Evolutionary conservation across 805 yeast genomes (phyloP).

Genomic region (Saturnispora sanitii): DNA sequence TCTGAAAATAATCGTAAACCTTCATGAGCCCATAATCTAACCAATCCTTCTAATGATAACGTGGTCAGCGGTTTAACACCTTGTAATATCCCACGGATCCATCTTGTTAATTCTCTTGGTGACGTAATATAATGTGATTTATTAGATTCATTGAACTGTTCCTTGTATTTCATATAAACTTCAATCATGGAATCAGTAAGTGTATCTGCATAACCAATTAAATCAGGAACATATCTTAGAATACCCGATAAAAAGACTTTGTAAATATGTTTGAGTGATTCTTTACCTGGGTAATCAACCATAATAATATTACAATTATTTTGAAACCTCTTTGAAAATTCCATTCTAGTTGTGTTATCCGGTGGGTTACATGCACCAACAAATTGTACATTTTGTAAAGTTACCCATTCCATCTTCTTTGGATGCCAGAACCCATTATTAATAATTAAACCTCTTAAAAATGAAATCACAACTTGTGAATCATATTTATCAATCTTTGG

Average conservation of each 20-base stretch:
- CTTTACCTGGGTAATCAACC: conserved; percentile 68
- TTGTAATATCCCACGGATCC: conserved; percentile 65
- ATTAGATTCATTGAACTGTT: conserved; percentile 27
- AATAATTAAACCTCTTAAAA: conserved; percentile 68
- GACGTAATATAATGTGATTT: conserved; percentile 65
- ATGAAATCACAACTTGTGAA: conserved; percentile 59
- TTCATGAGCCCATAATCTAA: conserved; percentile 74
- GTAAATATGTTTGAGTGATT: conserved; percentile 62
- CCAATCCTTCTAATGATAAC: conserved; percentile 33
- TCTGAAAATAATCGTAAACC: conserved; percentile 72
- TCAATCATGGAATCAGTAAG: conserved; percentile 59
- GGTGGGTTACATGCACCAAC: conserved; percentile 97
- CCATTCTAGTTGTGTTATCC: conserved; percentile 62
- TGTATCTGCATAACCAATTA: conserved; percentile 41
- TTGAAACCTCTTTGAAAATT: conserved; percentile 49
- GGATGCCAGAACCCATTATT: conserved; percentile 70
- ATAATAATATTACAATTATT: conserved; percentile 56
- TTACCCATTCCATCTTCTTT: conserved; percentile 54
- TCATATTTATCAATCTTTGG: conserved; percentile 67
- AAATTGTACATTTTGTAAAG: conserved; percentile 54
- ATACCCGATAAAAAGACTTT: conserved; percentile 44
- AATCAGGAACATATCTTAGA: conserved; percentile 49
- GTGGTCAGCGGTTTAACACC: conserved; percentile 18
- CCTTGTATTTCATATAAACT: conserved; percentile 40
- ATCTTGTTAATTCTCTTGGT: conserved; percentile 86